phyloP scores from a whole-genome alignment of 192 early-diverging fungal genomes.

The Kickxella alabastrina region DNA sequence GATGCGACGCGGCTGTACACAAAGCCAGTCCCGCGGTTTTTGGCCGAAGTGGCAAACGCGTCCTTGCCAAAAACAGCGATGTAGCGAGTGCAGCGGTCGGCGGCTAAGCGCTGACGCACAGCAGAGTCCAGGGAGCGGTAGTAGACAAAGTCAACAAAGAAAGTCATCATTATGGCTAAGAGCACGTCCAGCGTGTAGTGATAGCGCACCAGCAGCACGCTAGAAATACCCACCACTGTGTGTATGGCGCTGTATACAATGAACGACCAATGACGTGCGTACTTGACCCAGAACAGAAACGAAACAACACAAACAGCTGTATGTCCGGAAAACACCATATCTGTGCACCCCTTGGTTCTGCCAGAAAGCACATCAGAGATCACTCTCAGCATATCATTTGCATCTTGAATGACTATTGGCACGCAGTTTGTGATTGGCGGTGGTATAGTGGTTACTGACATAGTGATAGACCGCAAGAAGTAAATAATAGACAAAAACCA shows the following conservation, averaged over 20 bases:
- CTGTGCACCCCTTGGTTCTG: constrained; percentile 49
- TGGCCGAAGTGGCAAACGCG: too few relatives aligned
- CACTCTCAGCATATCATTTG: constrained; percentile 7
- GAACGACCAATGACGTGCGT: constrained; percentile 46
- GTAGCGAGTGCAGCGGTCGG: background rate
- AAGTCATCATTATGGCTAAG: constrained; percentile 55
- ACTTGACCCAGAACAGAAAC: constrained; percentile 53
- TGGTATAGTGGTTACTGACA: constrained; percentile 57
- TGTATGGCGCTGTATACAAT: constrained; percentile 41
- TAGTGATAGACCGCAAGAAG: constrained; percentile 51
- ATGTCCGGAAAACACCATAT: constrained; percentile 63
- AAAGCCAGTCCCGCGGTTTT: constrained; percentile 1
- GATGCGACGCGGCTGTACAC: too few relatives aligned
- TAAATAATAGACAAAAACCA: constrained; percentile 55
- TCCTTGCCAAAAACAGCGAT: too few relatives aligned
- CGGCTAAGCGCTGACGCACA: constrained; percentile 7
- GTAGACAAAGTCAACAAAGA: constrained; percentile 53
- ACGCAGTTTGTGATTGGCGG: constrained; percentile 22
- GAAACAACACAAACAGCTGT: constrained; percentile 50
- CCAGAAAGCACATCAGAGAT: constrained; percentile 34
- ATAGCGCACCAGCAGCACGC: constrained; percentile 53
- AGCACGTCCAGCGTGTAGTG: constrained; percentile 61
- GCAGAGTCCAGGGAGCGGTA: constrained; percentile 42
- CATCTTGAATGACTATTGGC: constrained; percentile 7
- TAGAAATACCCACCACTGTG: constrained; percentile 37